Evolutionary conservation across 2,329 filamentous ascomycete genomes (phyloP).

Genomic region (Penicillium sp.): DNA sequence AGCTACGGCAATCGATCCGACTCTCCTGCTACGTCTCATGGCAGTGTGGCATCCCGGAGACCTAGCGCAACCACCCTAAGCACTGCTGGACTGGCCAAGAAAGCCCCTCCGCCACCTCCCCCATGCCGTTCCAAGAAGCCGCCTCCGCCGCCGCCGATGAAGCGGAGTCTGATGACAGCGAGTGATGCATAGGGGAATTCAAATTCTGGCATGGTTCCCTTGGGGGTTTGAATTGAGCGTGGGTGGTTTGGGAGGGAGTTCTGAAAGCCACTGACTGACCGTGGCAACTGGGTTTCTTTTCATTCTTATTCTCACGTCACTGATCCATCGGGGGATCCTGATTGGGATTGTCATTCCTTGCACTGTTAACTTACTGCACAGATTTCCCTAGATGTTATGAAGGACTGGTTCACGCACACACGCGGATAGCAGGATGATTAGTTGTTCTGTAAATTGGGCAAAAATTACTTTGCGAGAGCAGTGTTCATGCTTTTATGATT

Average conservation of each 20-base stretch:
- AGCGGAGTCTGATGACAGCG: constrained; percentile 44
- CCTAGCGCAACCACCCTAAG: constrained; percentile 48
- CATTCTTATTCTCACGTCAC: constrained; percentile 3
- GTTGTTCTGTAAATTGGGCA: not conserved
- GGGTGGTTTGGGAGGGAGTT: constrained; percentile 14
- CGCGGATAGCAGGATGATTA: not conserved
- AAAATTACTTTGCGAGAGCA: not conserved
- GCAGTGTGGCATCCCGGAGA: constrained; percentile 49
- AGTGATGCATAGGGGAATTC: constrained; percentile 16
- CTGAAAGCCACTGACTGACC: not conserved
- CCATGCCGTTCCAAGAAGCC: constrained; percentile 62
- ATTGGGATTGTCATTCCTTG: constrained; percentile 1
- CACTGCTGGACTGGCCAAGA: constrained; percentile 40
- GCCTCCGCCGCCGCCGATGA: constrained; percentile 60
- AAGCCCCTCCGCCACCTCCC: constrained; percentile 60
- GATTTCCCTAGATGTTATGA: not conserved
- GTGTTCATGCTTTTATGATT: not conserved
- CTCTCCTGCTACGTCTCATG: constrained; percentile 53
- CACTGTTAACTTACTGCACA: not conserved
- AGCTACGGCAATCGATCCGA: constrained; percentile 47
- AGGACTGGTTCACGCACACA: not conserved
- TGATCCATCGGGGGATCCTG: not conserved
- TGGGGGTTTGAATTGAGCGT: constrained; percentile 14
- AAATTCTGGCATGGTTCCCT: not conserved
- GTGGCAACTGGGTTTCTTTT: not conserved